Evolutionary conservation across 352 stramenopile species (phyloP), one percentile per base, ranked within the genome.

Genomic region (Pythium aphanidermatum): DNA sequence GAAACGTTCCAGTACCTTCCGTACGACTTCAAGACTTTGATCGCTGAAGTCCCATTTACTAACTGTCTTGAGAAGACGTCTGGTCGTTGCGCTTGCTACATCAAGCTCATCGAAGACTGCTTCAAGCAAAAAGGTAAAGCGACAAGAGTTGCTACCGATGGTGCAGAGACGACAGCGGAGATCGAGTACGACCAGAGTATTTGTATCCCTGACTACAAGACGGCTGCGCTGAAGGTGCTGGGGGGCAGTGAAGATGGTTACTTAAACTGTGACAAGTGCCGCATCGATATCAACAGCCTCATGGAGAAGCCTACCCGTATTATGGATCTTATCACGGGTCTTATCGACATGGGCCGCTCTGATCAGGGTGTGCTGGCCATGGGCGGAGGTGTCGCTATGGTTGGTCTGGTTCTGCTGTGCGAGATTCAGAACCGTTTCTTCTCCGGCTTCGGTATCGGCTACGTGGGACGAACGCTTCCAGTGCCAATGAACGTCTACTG

Each of bases 241-340:
- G 71, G 75, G 23, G 59, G 81, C 0, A 17, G 58, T 14, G 74
- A 63, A 8, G 59, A 68, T 12, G 80, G 80, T 6, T 63, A 65
- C 16, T 55, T 92, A 12, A 92, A 92, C 58, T 92, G 81, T 42
- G 72, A 67, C 23, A 77, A 80, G 13, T 92, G 81, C 55, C 70
- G 77, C 28, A 53, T 89, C 25, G 77, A 85, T 34, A 47, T 86
- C 19, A 73, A 79, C 46, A 76, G 66, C 23, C 27, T 87, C 51
- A 80, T 86, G 24, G 61, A 65, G 16, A 87, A 90, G 31, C 66
- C 67, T 26, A 86, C 77, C 26, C 46, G 46, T 24, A 63, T 90
- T 36, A 61, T 73, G 5, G 65, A 79, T 5, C 56, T 90, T 9
- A 40, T 89, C 27, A 35, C 26, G 25, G 74, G 76, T 5, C 40